Evolutionary conservation across 2,329 filamentous ascomycete species (phyloP).

Genomic region (Xylaria sp.): DNA sequence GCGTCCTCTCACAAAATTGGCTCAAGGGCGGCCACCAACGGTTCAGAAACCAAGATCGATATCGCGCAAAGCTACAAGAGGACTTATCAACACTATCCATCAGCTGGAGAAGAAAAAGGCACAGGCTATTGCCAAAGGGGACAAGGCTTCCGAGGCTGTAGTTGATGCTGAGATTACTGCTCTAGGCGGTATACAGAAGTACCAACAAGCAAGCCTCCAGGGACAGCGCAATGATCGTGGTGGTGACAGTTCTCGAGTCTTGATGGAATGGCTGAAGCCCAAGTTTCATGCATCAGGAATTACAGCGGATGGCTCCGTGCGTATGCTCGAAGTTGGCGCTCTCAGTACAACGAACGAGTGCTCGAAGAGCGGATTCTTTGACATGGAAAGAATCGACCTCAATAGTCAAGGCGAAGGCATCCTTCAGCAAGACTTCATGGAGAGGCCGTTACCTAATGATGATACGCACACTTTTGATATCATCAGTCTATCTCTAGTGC

Average conservation of each 20-base stretch:
- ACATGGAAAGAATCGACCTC: slow-evolving; percentile 86
- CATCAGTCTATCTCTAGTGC: slow-evolving; percentile 88
- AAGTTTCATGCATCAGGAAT: slow-evolving; percentile 44
- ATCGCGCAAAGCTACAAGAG: slow-evolving; percentile 71
- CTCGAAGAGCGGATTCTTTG: slow-evolving; percentile 75
- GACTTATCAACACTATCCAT: slow-evolving; percentile 73
- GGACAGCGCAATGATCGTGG: slow-evolving; percentile 74
- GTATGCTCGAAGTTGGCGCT: slow-evolving; percentile 89
- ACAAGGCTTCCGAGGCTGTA: slow-evolving; percentile 58
- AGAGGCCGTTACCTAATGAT: slow-evolving; percentile 75
- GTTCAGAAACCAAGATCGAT: slow-evolving; percentile 65
- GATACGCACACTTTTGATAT: slow-evolving; percentile 81
- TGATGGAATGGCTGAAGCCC: slow-evolving; percentile 71
- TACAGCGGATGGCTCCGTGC: slow-evolving; percentile 53
- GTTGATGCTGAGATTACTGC: slow-evolving; percentile 65
- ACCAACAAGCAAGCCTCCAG: slow-evolving; percentile 75
- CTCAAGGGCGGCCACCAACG: slow-evolving; percentile 67
- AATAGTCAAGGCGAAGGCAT: slow-evolving; percentile 88
- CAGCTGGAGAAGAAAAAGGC: slow-evolving; percentile 71
- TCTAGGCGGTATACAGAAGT: slow-evolving; percentile 70
- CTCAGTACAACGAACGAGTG: slow-evolving; percentile 87
- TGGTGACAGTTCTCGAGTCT: slow-evolving; percentile 72
- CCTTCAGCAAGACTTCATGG: slow-evolving; percentile 92
- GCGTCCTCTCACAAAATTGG: slow-evolving; percentile 58
- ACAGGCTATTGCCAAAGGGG: slow-evolving; percentile 66